phyloP scores from a whole-genome alignment of 1,284 basidiomycete genomes.

The Volvariella volvacea region DNA sequence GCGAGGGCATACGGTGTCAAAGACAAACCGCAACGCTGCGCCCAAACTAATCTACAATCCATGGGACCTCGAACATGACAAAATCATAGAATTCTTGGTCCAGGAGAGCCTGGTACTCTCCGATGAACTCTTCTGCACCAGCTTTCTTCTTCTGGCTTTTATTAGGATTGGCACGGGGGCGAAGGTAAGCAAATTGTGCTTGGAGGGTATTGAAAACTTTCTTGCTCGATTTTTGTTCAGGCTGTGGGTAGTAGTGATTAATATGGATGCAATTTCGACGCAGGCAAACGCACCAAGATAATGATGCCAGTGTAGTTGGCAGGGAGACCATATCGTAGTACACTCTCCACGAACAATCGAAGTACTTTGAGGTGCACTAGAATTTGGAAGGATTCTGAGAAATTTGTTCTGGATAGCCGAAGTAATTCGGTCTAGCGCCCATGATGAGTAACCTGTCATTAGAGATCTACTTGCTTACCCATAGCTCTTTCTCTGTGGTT shows the following conservation, averaged over 20 bases:
- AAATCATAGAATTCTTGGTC: slow-evolving; percentile 95
- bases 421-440: slow-evolving; percentile 82
- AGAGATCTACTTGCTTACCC: slow-evolving; percentile 51
- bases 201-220: slow-evolving; percentile 75
- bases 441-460: not conserved
- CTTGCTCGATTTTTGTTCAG: slow-evolving; percentile 81
- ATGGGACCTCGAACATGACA: slow-evolving; percentile 82
- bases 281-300: slow-evolving; percentile 57
- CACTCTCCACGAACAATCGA: slow-evolving; percentile 91
- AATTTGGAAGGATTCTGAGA: slow-evolving; percentile 94
- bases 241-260: slow-evolving; percentile 39
- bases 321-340: slow-evolving; percentile 92
- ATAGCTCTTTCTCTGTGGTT: slow-evolving; percentile 92
- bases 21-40: too few species aligned
- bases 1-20: too few species aligned
- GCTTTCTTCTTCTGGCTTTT: slow-evolving; percentile 32
- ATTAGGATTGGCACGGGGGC: slow-evolving; percentile 50
- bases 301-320: slow-evolving; percentile 84
- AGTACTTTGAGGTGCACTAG: slow-evolving; percentile 92
- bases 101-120: slow-evolving; percentile 87
- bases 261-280: slow-evolving; percentile 4
- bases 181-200: slow-evolving; percentile 77
- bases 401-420: slow-evolving; percentile 90
- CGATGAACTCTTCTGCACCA: slow-evolving; percentile 56
- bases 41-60: slow-evolving; percentile 60